These are phyloP conservation scores for Fusarium temperatum DNA, from an alignment of 2,329 filamentous ascomycete genomes.

Conservation along the genomic window DNA sequence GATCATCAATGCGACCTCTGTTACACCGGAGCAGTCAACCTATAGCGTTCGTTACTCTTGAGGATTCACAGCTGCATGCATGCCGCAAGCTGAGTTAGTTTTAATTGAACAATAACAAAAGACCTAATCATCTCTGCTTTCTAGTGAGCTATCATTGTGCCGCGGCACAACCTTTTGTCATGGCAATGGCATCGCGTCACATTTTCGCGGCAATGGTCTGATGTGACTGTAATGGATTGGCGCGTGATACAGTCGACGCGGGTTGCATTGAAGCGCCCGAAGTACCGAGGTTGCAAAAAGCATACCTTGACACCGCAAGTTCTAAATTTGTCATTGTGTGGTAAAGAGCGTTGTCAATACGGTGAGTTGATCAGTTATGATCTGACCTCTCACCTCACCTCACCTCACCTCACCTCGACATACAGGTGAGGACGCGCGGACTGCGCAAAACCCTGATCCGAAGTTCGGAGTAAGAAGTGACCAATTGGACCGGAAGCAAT, in stretches of 20 bases:
- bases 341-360: not conserved
- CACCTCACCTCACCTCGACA: not conserved
- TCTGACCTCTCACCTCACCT: slow-evolving; percentile 1
- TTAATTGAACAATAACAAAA: too few relatives aligned
- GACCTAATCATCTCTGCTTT: not conserved
- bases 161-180: not conserved
- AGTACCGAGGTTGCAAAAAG: not conserved
- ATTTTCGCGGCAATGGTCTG: too few relatives aligned
- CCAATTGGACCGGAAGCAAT: not conserved
- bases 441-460: not conserved
- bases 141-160: rapidly evolving
- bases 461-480: not conserved
- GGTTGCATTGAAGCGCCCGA: not conserved
- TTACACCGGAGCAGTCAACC: not conserved
- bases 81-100: too few relatives aligned
- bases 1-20: not conserved
- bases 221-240: not conserved
- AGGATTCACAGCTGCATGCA: too few relatives aligned
- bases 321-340: not conserved
- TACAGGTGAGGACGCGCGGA: not conserved
- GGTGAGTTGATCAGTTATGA: not conserved
- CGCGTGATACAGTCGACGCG: not conserved
- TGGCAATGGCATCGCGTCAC: not conserved
- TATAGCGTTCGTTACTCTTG: not conserved
- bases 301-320: not conserved